phyloP scores from a whole-genome alignment of 2,329 filamentous ascomycete species.

The Gaeumannomyces sp. region DNA sequence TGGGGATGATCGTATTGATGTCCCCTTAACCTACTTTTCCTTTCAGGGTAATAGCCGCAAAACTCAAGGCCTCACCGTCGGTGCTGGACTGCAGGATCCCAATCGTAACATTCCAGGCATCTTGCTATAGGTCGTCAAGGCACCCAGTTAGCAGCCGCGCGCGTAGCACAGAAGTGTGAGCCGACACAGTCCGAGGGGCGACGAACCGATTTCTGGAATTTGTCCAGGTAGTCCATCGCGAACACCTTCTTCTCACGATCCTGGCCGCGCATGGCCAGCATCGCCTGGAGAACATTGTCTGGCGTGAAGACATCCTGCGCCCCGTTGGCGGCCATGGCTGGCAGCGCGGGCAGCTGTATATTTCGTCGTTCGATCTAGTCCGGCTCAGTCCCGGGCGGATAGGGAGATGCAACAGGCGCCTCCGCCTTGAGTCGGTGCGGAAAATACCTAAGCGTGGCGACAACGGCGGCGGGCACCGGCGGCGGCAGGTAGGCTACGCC shows the following conservation, averaged over 20 bases:
- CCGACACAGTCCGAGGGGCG: background rate
- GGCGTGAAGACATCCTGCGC: slow-evolving; percentile 70
- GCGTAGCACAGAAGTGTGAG: slow-evolving; percentile 5
- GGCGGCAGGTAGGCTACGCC: background rate
- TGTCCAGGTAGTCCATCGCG: slow-evolving; percentile 77
- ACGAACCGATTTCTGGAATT: slow-evolving; percentile 96
- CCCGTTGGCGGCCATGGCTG: slow-evolving; percentile 59
- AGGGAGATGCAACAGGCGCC: background rate
- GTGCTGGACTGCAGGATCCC: slow-evolving; percentile 77
- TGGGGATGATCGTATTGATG: no score
- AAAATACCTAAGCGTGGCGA: background rate
- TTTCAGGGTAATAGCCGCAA: slow-evolving; percentile 93
- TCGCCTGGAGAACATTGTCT: slow-evolving; percentile 69
- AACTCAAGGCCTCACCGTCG: slow-evolving; percentile 81
- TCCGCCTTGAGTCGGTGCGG: no score
- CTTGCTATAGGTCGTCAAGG: slow-evolving; percentile 52
- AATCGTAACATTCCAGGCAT: slow-evolving; percentile 86
- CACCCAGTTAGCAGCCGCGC: slow-evolving; percentile 17
- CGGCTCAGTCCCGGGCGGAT: background rate
- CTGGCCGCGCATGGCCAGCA: slow-evolving; percentile 85
- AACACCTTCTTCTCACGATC: slow-evolving; percentile 82
- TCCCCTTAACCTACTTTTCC: slow-evolving; percentile 67
- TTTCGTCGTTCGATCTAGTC: no score
- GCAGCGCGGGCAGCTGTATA: slow-evolving; percentile 10
- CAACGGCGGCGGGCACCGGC: background rate